Percentiles rank a stretch among this genome's conserved stretches.
phyloP scores from a whole-genome alignment of 257 asterid species.

The Solanum sejunctum region DNA sequence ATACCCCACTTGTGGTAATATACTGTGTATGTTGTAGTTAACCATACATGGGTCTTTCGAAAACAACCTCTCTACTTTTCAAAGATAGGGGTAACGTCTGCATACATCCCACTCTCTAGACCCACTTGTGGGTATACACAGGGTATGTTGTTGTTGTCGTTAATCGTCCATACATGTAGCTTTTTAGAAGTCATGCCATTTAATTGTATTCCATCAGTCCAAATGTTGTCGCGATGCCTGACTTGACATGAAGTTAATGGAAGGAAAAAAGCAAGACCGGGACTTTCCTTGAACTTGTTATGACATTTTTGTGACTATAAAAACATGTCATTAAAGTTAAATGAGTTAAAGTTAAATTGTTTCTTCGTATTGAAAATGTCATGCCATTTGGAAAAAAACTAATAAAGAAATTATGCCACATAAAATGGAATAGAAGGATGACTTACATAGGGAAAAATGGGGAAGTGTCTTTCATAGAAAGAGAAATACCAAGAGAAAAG shows the following conservation, averaged over 20 bases:
- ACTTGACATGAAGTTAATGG: background rate
- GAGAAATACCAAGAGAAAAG: background rate
- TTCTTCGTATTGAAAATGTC: background rate
- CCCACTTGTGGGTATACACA: background rate
- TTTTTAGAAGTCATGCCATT: background rate
- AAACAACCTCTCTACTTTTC: background rate
- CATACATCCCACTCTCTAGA: background rate
- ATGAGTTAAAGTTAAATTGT: background rate
- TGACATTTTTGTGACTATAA: background rate
- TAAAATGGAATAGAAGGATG: background rate
- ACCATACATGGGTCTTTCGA: background rate
- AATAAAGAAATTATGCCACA: background rate
- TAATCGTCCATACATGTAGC: background rate
- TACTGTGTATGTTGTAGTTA: background rate
- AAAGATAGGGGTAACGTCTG: background rate
- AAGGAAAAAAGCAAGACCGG: background rate
- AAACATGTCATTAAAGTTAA: background rate
- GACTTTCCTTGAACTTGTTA: background rate
- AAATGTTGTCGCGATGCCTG: background rate
- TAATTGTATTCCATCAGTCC: background rate
- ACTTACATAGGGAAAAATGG: background rate
- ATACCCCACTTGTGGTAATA: background rate
- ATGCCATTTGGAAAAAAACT: too few relatives aligned
- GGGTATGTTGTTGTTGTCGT: background rate
- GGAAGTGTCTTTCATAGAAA: background rate